Evolutionary conservation across 148 eudicot genomes (phyloP), one percentile per base, ranked within the genome.

Genomic region (Agrostemma githago): DNA sequence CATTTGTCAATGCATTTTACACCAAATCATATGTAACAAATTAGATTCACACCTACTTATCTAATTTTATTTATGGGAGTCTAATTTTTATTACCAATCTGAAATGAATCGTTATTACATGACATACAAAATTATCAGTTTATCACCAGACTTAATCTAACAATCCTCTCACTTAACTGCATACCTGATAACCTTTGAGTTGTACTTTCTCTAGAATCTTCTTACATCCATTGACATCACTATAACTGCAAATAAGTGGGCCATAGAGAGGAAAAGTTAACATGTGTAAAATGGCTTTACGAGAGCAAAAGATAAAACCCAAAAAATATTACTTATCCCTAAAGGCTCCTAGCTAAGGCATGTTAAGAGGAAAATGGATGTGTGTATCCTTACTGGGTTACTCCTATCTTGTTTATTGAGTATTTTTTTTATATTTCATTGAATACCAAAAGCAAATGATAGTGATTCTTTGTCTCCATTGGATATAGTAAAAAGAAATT

Each of bases 141-240:
- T 8, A 69, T 65, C 54, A 61, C 14, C 26, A 69, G n/a, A 38
- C 4, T 11, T 16, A 44, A 66, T n/a, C 20, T 10, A 68, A 44
- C 56, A 14, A 46, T 58, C 66, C 17, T 65, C 34, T 14, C 17
- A 66, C 19, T 42, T 44, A 43, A 46, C 62, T 62, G 26, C 76
- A 40, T 82, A 95, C 98, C 93, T 95, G 98, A 84, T 86, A 92
- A 74, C 91, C 98, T 78, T 90, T 70, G 72, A 95, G 88, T 75
- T 79, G 84, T 76, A 73, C 87, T 82, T 87, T 92, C 76, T 84
- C 88, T 79, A 95, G 81, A 81, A 95, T 80, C 79, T 63, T 84
- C 82, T 79, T 82, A 78, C 88, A 87, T 76, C 88, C 92, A 77
- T 83, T 76, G 63, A 87, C 78, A 80, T 86, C 97, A 77, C 90